Conservation (phyloP, 1,139 yeast genomes). For the Pneumocystis canis region DNA sequence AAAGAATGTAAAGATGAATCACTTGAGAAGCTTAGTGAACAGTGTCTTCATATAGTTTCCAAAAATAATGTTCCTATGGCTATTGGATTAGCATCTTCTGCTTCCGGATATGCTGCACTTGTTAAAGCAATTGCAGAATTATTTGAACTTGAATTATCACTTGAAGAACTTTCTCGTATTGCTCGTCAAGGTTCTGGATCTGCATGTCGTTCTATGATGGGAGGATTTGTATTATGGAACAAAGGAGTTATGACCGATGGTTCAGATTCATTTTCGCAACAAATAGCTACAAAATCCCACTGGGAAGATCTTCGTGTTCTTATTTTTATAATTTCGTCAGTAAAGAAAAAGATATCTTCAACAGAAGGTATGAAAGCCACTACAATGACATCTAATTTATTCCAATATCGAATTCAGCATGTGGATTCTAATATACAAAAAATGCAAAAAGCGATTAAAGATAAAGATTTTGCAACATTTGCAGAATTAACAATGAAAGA, state of each 20-base stretch:
- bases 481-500: constrained; percentile 90
- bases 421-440: constrained; percentile 73
- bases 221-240: constrained; percentile 98
- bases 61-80: constrained; percentile 98
- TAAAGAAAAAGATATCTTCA: constrained; percentile 85
- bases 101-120: constrained; percentile 95
- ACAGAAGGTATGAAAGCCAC: constrained; percentile 95
- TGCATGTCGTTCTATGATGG: constrained; percentile 90
- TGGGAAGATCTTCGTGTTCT: constrained; percentile 93
- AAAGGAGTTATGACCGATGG: constrained; percentile 71
- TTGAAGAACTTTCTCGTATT: constrained; percentile 73
- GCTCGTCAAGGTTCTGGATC: constrained; percentile 98
- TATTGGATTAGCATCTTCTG: constrained; percentile 94
- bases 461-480: constrained; percentile 59
- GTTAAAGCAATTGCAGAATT: constrained; percentile 74
- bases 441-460: constrained; percentile 63
- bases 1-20: constrained; percentile 36
- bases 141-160: constrained; percentile 63
- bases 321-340: constrained; percentile 81
- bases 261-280: constrained; percentile 80
- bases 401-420: constrained; percentile 55
- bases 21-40: constrained; percentile 48
- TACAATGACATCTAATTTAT: constrained; percentile 74
- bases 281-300: constrained; percentile 66
- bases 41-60: constrained; percentile 66